Conservation (phyloP, 2,329 filamentous ascomycete species). For the Plenodomus biglobosus region DNA sequence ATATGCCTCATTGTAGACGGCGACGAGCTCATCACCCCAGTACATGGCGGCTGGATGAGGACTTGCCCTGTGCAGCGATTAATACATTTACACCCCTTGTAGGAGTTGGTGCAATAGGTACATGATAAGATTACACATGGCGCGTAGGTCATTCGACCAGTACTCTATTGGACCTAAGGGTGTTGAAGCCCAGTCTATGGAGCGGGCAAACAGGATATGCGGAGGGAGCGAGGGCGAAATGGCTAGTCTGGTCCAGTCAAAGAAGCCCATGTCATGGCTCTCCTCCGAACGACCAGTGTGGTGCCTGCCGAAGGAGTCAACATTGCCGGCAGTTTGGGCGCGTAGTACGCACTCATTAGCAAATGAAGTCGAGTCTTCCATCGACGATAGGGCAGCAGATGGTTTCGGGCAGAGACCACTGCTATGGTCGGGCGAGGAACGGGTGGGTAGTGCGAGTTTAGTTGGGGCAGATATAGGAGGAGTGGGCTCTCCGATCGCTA, state of each 20-base stretch:
- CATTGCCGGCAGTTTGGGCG: constrained; percentile 43
- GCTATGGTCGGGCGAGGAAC: constrained; percentile 3
- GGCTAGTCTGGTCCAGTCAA: constrained; percentile 79
- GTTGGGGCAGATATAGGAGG: constrained; percentile 6
- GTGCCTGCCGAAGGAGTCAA: constrained; percentile 45
- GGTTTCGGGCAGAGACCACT: constrained; percentile 9
- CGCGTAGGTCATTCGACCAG: constrained; percentile 71
- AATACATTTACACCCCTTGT: neutral
- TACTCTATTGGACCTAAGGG: constrained; percentile 72
- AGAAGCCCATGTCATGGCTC: constrained; percentile 56
- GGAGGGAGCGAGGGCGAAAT: constrained; percentile 63
- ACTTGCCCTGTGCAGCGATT: constrained; percentile 33
- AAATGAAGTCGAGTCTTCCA: constrained; percentile 33
- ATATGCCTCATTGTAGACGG: constrained; percentile 74
- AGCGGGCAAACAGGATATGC: constrained; percentile 73
- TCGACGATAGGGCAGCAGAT: constrained; percentile 22
- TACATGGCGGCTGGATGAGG: constrained; percentile 69
- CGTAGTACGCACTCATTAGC: constrained; percentile 47
- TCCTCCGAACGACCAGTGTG: constrained; percentile 21
- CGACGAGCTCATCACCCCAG: constrained; percentile 70
- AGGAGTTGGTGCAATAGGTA: constrained; percentile 11
- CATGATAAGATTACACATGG: constrained; percentile 83
- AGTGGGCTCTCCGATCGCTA: constrained; percentile 13
- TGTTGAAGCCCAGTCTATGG: constrained; percentile 72
- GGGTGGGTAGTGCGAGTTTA: constrained; percentile 10